Evolutionary conservation across 345 rosid species (phyloP).

Genomic region (Cardiospermum halicacabum): DNA sequence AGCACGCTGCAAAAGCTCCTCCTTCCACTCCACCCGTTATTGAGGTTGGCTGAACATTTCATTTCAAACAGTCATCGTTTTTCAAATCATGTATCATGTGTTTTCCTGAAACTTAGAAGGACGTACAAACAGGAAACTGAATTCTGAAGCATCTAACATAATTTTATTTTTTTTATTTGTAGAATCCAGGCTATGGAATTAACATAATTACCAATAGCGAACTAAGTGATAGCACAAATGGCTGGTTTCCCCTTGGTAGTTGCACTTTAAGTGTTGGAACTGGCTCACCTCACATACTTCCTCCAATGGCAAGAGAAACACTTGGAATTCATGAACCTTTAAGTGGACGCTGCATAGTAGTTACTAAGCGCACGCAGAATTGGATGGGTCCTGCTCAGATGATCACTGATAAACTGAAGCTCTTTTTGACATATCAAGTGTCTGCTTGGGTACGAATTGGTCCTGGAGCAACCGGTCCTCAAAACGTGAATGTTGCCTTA

Average conservation of each 20-base stretch:
- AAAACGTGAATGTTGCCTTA: conserved; percentile 81
- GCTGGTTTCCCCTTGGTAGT: conserved; percentile 94
- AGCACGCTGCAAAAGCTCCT: conserved; percentile 64
- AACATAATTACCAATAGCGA: conserved; percentile 72
- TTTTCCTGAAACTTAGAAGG: neutral
- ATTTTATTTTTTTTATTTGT: conserved; percentile 15
- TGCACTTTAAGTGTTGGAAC: conserved; percentile 57
- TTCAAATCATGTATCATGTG: neutral
- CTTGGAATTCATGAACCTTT: conserved; percentile 60
- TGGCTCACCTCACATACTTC: conserved; percentile 79
- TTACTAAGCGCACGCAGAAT: conserved; percentile 69
- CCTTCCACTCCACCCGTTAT: conserved; percentile 61
- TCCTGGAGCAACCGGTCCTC: conserved; percentile 49
- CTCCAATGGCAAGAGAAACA: conserved; percentile 79
- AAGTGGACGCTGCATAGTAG: conserved; percentile 70
- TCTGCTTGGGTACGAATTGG: conserved; percentile 87
- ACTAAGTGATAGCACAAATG: conserved; percentile 49
- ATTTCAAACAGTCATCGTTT: neutral
- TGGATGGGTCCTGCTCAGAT: conserved; percentile 99
- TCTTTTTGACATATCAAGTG: conserved; percentile 82
- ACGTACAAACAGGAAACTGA: neutral
- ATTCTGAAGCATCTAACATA: conserved; percentile 4
- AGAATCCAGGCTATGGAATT: conserved; percentile 72
- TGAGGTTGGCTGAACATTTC: conserved; percentile 39
- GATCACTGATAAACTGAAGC: conserved; percentile 70